A percentile compares a stretch with the other conserved stretches of the same genome.
Conservation (phyloP, 108 stramenopile species). For the Stephanodiscus minutulus region DNA sequence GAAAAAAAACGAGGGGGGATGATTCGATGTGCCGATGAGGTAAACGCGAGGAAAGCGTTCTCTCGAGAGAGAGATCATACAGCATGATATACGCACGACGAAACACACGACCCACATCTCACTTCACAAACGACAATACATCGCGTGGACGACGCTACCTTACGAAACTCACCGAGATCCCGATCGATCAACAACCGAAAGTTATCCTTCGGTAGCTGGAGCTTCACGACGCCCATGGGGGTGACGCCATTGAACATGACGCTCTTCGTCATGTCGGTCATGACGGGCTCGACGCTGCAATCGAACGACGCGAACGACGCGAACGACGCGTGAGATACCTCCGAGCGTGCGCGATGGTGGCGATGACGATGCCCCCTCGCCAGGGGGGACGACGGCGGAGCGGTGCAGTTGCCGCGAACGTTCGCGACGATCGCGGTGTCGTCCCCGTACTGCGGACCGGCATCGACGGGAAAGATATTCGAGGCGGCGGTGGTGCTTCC, state of each 20-base stretch:
- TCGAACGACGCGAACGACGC: conserved; percentile 36
- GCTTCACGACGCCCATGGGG: conserved; percentile 25
- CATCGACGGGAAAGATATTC: not conserved
- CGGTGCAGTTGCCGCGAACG: not conserved
- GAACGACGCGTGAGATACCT: conserved; percentile 26
- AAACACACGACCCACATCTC: not conserved
- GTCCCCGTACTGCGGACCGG: not conserved
- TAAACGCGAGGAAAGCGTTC: conserved; percentile 8
- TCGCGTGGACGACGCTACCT: too few relatives aligned
- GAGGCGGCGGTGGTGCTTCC: conserved; percentile 6
- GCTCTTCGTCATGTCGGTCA: conserved; percentile 45
- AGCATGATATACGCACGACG: not conserved
- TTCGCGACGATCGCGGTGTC: too few relatives aligned
- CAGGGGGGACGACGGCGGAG: not conserved
- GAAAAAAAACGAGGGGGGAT: not conserved
- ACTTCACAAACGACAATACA: not conserved
- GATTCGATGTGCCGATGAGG: not conserved
- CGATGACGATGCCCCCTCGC: conserved; percentile 19
- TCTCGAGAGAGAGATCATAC: too few relatives aligned
- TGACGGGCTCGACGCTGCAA: conserved; percentile 44
- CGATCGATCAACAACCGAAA: conserved; percentile 38
- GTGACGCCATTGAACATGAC: conserved; percentile 35
- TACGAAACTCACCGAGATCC: conserved; percentile 37
- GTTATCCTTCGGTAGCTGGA: conserved; percentile 46
- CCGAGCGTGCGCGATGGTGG: conserved; percentile 26